A percentile compares a stretch with the other conserved stretches of the same genome.
Conservation (phyloP, 345 rosid species). For the Triadica sebifera region DNA sequence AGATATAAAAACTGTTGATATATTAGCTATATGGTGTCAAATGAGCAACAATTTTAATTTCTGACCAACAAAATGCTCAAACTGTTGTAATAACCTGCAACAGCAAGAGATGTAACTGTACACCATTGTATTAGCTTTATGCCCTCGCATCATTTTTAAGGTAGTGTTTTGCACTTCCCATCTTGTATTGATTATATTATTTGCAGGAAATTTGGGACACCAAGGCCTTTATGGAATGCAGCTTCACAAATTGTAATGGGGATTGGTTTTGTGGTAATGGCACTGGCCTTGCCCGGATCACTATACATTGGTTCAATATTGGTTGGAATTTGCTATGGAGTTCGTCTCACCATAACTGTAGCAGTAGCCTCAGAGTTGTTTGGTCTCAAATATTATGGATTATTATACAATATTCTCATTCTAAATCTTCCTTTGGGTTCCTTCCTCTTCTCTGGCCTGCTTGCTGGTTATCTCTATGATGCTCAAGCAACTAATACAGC, state of each 20-base stretch:
- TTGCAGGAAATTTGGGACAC: slow-evolving; percentile 51
- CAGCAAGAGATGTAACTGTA: too few species aligned
- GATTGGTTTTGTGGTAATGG: slow-evolving; percentile 46
- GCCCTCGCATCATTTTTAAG: too few species aligned
- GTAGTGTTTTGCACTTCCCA: too few species aligned
- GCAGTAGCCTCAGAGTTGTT: slow-evolving; percentile 59
- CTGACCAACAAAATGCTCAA: too few species aligned
- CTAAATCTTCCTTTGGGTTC: slow-evolving; percentile 55
- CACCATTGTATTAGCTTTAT: too few species aligned
- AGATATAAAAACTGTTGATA: too few species aligned
- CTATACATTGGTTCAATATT: slow-evolving; percentile 52
- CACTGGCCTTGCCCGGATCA: slow-evolving; percentile 54
- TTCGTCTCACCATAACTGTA: slow-evolving; percentile 44
- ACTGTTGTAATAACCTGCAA: too few species aligned
- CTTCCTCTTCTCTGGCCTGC: slow-evolving; percentile 78
- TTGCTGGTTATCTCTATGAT: slow-evolving; percentile 59
- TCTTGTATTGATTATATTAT: not conserved
- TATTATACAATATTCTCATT: slow-evolving; percentile 55
- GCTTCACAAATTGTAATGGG: slow-evolving; percentile 77
- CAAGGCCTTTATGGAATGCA: slow-evolving; percentile 61
- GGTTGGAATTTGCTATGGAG: slow-evolving; percentile 57
- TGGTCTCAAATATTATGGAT: slow-evolving; percentile 73
- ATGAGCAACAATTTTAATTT: too few species aligned
- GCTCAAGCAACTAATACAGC: slow-evolving; percentile 38
- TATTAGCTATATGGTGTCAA: too few species aligned